Percentiles rank a stretch among this genome's conserved stretches.
Conservation (phyloP, 768 basidiomycete species). For the Mycena filopes region DNA sequence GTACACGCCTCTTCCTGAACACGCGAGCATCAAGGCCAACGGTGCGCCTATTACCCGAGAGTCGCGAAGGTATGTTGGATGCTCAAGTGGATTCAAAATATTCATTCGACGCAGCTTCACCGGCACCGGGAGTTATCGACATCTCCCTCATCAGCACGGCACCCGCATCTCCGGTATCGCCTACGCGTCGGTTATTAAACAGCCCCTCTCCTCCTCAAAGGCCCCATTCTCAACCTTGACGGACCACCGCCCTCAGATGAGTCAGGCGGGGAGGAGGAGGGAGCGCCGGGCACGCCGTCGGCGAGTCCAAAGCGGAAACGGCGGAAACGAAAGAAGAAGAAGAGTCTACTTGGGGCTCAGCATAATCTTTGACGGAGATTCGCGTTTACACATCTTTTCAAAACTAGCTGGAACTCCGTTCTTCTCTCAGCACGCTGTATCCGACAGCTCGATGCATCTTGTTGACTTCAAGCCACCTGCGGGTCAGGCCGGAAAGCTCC, state of each 20-base stretch:
- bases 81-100: neutral
- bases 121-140: conserved; percentile 26
- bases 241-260: conserved; percentile 52
- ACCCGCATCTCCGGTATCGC: conserved; percentile 17
- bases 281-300: conserved; percentile 27
- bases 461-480: no score
- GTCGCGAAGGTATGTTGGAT: neutral
- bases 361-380: conserved; percentile 35
- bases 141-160: conserved; percentile 32
- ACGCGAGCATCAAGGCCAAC: neutral
- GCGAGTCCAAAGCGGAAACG: conserved; percentile 62
- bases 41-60: neutral
- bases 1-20: neutral
- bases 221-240: conserved; percentile 65
- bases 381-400: neutral
- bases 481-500: no score
- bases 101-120: neutral
- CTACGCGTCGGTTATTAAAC: conserved; percentile 32
- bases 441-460: no score
- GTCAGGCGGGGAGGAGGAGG: conserved; percentile 43
- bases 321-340: conserved; percentile 65
- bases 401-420: no score
- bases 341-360: conserved; percentile 34
- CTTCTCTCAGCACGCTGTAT: no score
- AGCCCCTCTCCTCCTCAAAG: conserved; percentile 38